These are phyloP conservation scores for Chloris gayana DNA, from an alignment of 176 grass and related monocot species.

Conservation along the genomic window DNA sequence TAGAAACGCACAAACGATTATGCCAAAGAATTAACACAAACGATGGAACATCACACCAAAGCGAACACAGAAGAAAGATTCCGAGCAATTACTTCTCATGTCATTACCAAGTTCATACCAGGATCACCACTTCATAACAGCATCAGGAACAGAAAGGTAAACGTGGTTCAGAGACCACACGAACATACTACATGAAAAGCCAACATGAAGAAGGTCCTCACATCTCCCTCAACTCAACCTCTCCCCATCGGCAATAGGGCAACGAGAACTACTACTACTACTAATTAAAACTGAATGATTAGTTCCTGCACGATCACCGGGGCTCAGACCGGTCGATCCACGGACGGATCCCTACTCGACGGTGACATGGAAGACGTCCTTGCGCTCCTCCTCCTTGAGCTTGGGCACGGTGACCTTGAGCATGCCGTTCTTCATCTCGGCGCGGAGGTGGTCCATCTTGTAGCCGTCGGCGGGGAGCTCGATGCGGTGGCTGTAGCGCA, in stretches of 20 bases:
- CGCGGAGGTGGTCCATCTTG: constrained; percentile 70
- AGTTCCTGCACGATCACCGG: no score
- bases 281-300: no score
- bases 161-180: background rate
- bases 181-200: no score
- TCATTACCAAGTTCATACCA: background rate
- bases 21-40: background rate
- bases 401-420: constrained; percentile 71
- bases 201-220: background rate
- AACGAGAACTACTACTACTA: no score
- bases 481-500: constrained; percentile 45
- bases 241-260: no score
- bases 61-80: background rate
- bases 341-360: constrained; percentile 41
- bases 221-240: no score
- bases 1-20: background rate
- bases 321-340: no score
- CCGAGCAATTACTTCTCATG: background rate
- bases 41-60: background rate
- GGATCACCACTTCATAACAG: background rate
- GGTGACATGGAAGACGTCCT: constrained; percentile 57
- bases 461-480: constrained; percentile 40
- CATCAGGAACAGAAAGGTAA: constrained; percentile 7
- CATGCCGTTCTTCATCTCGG: constrained; percentile 81
- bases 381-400: constrained; percentile 62